Conservation (phyloP, 805 yeast genomes). For the Saturnispora ahearnii region DNA sequence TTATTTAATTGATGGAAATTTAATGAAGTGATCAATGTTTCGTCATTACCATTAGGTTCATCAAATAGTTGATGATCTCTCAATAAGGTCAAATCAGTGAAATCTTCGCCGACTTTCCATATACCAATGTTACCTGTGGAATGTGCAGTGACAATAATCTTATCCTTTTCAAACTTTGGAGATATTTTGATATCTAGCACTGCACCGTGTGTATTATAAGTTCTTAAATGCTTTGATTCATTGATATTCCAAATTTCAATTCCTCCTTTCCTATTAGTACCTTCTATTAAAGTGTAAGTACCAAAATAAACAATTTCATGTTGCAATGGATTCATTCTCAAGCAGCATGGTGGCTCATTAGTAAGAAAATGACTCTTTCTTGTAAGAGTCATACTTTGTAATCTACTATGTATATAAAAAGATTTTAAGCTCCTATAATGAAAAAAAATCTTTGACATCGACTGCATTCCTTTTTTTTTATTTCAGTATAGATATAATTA, state of each 20-base stretch:
- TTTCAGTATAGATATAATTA: not conserved
- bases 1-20: slow-evolving; percentile 41
- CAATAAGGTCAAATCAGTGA: slow-evolving; percentile 16
- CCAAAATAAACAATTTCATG: slow-evolving; percentile 51
- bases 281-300: slow-evolving; percentile 64
- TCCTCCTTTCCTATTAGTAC: slow-evolving; percentile 57
- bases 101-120: slow-evolving; percentile 41
- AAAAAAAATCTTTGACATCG: not conserved
- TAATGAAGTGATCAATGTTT: slow-evolving; percentile 52
- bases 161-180: slow-evolving; percentile 30
- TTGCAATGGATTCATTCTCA: slow-evolving; percentile 49
- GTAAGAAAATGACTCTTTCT: slow-evolving; percentile 33
- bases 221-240: slow-evolving; percentile 2
- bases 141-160: slow-evolving; percentile 53
- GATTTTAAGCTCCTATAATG: not conserved
- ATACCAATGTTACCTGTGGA: slow-evolving; percentile 67
- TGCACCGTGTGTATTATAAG: slow-evolving; percentile 44
- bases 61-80: slow-evolving; percentile 40
- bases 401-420: not conserved
- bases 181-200: slow-evolving; percentile 68
- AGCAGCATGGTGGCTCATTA: slow-evolving; percentile 74
- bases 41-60: slow-evolving; percentile 19
- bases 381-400: slow-evolving; percentile 5
- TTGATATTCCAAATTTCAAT: slow-evolving; percentile 31
- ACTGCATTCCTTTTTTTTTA: not conserved